These are phyloP conservation scores for Cyclotella choctawhatcheeana DNA, from an alignment of 108 stramenopile genomes.

Conservation along the genomic window DNA sequence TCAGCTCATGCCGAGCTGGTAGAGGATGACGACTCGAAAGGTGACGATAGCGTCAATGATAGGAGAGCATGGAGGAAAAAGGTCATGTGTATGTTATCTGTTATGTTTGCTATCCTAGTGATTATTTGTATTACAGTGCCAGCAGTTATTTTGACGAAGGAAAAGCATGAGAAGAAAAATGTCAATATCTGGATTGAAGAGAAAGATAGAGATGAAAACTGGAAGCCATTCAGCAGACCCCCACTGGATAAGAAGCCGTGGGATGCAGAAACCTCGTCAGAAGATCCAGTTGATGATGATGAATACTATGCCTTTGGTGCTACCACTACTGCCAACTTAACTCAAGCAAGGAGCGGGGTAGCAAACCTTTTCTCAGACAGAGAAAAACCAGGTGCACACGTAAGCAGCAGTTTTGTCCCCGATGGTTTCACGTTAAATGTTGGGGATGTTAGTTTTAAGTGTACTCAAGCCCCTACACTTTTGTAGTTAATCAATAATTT, in stretches of 20 bases:
- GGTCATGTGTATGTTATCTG: conserved; percentile 1
- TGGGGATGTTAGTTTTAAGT: not conserved
- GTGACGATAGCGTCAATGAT: conserved; percentile 2
- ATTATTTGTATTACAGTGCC: conserved; percentile 5
- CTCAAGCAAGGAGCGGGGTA: not conserved
- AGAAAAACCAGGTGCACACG: not conserved
- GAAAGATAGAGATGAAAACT: not conserved
- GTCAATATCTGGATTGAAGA: not conserved
- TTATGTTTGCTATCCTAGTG: conserved; percentile 1
- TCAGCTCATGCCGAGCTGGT: conserved; percentile 26
- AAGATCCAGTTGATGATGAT: not conserved
- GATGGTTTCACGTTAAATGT: conserved; percentile 5
- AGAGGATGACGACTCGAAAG: not conserved
- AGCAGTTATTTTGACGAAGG: not conserved
- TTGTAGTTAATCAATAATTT: no score
- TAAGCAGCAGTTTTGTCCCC: not conserved
- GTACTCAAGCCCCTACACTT: not conserved
- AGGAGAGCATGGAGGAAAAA: conserved; percentile 3
- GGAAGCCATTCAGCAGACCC: not conserved
- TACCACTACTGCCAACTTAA: not conserved
- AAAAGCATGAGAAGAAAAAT: not conserved
- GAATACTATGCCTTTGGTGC: conserved; percentile 2
- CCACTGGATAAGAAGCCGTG: not conserved
- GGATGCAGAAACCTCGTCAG: no score
- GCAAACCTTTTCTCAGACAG: not conserved